phyloP scores from a whole-genome alignment of 805 yeast genomes.

The Kockiozyma suomiensis region DNA sequence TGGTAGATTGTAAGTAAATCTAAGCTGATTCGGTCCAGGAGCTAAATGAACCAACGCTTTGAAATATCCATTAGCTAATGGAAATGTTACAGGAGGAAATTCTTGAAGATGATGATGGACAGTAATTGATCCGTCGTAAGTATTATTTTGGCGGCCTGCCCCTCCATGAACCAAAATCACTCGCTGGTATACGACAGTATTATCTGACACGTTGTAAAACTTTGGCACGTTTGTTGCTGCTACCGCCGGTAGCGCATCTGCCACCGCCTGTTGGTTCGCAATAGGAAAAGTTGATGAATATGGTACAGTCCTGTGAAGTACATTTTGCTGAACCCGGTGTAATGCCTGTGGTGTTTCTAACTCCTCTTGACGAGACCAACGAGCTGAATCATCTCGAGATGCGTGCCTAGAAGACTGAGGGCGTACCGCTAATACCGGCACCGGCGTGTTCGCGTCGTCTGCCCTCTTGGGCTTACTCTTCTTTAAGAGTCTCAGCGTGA shows the following conservation, averaged over 20 bases:
- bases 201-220: slow-evolving; percentile 23
- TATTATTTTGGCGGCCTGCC: slow-evolving; percentile 38
- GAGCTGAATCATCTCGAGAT: no score
- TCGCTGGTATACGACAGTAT: slow-evolving; percentile 34
- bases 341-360: no score
- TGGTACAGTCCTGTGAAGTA: no score
- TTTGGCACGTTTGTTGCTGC: slow-evolving; percentile 10
- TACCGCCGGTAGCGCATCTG: background rate
- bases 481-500: background rate
- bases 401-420: no score
- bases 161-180: slow-evolving; percentile 45
- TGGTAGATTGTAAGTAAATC: slow-evolving; percentile 46
- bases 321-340: no score
- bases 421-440: background rate
- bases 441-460: background rate
- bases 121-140: slow-evolving; percentile 47
- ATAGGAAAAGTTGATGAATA: background rate
- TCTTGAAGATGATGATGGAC: slow-evolving; percentile 47
- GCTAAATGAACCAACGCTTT: slow-evolving; percentile 73
- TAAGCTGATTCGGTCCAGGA: slow-evolving; percentile 65
- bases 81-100: slow-evolving; percentile 72
- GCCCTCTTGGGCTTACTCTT: background rate
- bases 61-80: slow-evolving; percentile 69
- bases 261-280: background rate
- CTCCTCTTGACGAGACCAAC: no score